These are phyloP conservation scores for Apiospora marii DNA, from an alignment of 2,329 filamentous ascomycete genomes.

Conservation along the genomic window DNA sequence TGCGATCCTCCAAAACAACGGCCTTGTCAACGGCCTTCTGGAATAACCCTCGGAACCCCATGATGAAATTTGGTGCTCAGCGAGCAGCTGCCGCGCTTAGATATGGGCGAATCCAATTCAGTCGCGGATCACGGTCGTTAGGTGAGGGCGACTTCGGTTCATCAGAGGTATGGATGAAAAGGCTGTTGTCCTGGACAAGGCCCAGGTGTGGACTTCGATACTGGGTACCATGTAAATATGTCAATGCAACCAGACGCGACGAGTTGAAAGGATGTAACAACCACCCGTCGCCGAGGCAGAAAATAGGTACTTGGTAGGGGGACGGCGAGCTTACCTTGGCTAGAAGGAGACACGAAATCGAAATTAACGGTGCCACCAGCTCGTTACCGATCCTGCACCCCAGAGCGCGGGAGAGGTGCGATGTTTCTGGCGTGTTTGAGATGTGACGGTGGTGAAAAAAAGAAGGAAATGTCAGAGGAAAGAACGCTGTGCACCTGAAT, in stretches of 20 bases:
- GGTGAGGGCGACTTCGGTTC: neutral
- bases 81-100: neutral
- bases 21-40: slow-evolving; percentile 31
- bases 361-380: slow-evolving; percentile 31
- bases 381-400: slow-evolving; percentile 21
- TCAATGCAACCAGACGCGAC: neutral
- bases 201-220: neutral
- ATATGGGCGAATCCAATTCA: neutral
- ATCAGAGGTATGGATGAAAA: neutral
- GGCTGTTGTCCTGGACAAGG: neutral
- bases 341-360: slow-evolving; percentile 28
- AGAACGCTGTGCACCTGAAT: neutral
- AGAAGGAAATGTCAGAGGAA: neutral
- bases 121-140: neutral
- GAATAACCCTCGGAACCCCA: slow-evolving; percentile 25
- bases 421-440: slow-evolving; percentile 30
- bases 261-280: neutral
- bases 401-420: slow-evolving; percentile 3
- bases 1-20: slow-evolving; percentile 37
- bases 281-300: neutral
- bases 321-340: slow-evolving; percentile 9
- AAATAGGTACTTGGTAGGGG: slow-evolving; percentile 13
- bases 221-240: neutral
- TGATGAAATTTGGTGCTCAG: neutral
- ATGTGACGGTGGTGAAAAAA: neutral